Conservation (phyloP, 2,329 filamentous ascomycete species). For the Didymella sp. region DNA sequence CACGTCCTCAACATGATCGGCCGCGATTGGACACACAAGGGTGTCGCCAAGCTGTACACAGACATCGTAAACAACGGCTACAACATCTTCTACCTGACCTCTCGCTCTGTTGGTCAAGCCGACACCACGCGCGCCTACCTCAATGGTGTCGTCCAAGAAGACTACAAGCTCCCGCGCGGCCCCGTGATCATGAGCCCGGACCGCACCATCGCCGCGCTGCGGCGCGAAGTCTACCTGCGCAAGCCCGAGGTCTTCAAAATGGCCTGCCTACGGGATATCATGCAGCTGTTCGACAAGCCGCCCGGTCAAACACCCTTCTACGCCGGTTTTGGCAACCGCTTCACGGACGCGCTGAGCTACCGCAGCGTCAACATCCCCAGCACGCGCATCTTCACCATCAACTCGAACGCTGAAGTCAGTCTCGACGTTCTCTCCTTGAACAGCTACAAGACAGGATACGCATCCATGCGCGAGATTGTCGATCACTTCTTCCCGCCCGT, state of each 20-base stretch:
- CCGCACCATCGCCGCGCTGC: slow-evolving; percentile 88
- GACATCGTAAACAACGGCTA: slow-evolving; percentile 96
- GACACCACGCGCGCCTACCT: slow-evolving; percentile 90
- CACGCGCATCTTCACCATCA: slow-evolving; percentile 97
- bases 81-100: slow-evolving; percentile 98
- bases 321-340: slow-evolving; percentile 93
- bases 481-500: slow-evolving; percentile 98
- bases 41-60: slow-evolving; percentile 95
- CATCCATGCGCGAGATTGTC: slow-evolving; percentile 95
- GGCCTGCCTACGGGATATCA: slow-evolving; percentile 94
- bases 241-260: slow-evolving; percentile 99
- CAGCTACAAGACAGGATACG: slow-evolving; percentile 95
- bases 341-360: slow-evolving; percentile 96
- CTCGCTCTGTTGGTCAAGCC: slow-evolving; percentile 89
- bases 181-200: slow-evolving; percentile 96
- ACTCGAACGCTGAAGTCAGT: slow-evolving; percentile 94
- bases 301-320: slow-evolving; percentile 83
- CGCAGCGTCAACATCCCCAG: slow-evolving; percentile 94
- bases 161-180: slow-evolving; percentile 82
- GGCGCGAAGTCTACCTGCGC: slow-evolving; percentile 90
- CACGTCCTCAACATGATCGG: slow-evolving; percentile 97
- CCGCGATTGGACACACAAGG: slow-evolving; percentile 95
- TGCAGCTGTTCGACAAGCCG: slow-evolving; percentile 74
- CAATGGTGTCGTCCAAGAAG: slow-evolving; percentile 86
- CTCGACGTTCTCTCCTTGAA: slow-evolving; percentile 89